These are phyloP conservation scores for Cylindrotheca fusiformis DNA, from an alignment of 108 stramenopile genomes.

Conservation along the genomic window DNA sequence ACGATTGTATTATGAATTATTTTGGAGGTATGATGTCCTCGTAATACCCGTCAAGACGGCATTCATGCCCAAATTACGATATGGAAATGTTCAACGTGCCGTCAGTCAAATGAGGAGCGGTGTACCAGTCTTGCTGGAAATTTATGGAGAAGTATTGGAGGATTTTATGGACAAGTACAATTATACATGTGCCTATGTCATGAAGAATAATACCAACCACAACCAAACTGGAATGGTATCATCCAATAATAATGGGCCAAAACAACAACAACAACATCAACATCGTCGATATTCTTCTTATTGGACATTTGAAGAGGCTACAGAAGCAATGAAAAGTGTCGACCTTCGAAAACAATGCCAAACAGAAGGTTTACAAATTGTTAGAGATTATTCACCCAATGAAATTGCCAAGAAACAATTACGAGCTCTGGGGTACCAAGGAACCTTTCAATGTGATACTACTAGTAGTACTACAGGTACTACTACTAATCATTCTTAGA, in stretches of 20 bases:
- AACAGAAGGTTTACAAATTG: conserved; percentile 15
- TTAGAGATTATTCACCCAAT: conserved; percentile 12
- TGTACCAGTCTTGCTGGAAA: conserved; percentile 15
- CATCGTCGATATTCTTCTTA: background rate
- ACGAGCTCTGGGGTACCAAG: conserved; percentile 11
- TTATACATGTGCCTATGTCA: conserved; percentile 19
- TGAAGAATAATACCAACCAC: background rate
- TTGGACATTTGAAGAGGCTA: conserved; percentile 17
- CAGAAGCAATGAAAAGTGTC: background rate
- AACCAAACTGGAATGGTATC: background rate
- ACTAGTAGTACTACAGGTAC: no score
- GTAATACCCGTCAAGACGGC: conserved; percentile 12
- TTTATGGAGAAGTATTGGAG: conserved; percentile 17
- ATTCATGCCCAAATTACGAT: conserved; percentile 2
- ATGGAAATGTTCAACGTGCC: conserved; percentile 21
- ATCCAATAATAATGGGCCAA: background rate
- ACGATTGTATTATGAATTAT: conserved; percentile 12
- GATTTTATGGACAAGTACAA: conserved; percentile 23
- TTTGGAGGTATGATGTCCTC: conserved; percentile 13
- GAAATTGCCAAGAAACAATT: conserved; percentile 9
- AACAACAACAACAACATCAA: conserved; percentile 3
- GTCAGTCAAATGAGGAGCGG: conserved; percentile 24
- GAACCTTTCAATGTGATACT: conserved; percentile 11
- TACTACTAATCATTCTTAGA: no score
- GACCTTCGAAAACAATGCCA: conserved; percentile 10